These are phyloP conservation scores for Ceraceosorus guamensis DNA, from an alignment of 1,284 basidiomycete genomes.

Conservation along the genomic window DNA sequence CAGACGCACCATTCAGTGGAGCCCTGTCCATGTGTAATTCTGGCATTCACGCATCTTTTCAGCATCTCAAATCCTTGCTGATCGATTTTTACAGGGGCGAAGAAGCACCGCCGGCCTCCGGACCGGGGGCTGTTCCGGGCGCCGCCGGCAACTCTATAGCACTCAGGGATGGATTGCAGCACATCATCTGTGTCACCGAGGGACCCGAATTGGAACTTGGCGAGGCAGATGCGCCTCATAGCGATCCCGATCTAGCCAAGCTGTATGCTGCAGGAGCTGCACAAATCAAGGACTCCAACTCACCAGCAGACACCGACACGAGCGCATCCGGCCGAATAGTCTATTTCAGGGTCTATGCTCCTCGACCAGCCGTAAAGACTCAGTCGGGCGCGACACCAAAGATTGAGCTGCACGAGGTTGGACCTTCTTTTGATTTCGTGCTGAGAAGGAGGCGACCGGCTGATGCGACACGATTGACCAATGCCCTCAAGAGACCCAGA, in stretches of 20 bases:
- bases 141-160: constrained; percentile 1
- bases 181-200: constrained; percentile 62
- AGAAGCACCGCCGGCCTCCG: constrained; percentile 51
- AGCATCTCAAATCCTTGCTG: constrained; percentile 73
- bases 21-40: constrained; percentile 1
- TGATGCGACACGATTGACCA: constrained; percentile 70
- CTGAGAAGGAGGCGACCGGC: constrained; percentile 69
- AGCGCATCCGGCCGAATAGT: constrained; percentile 61
- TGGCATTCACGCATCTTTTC: constrained; percentile 18
- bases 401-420: constrained; percentile 78
- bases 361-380: constrained; percentile 51
- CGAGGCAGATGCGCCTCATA: background rate
- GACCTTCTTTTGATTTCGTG: constrained; percentile 77
- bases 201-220: constrained; percentile 12
- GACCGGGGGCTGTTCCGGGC: constrained; percentile 9
- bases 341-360: constrained; percentile 83
- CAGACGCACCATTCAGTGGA: constrained; percentile 2
- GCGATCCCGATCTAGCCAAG: constrained; percentile 4
- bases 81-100: constrained; percentile 76
- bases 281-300: constrained; percentile 22
- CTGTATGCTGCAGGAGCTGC: constrained; percentile 10
- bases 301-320: constrained; percentile 51
- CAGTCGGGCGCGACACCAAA: constrained; percentile 63
- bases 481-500: constrained; percentile 76
- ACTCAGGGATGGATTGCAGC: constrained; percentile 64